Evolutionary conservation across 1,284 basidiomycete genomes (phyloP).

Genomic region (Xerocomus nothofagi): DNA sequence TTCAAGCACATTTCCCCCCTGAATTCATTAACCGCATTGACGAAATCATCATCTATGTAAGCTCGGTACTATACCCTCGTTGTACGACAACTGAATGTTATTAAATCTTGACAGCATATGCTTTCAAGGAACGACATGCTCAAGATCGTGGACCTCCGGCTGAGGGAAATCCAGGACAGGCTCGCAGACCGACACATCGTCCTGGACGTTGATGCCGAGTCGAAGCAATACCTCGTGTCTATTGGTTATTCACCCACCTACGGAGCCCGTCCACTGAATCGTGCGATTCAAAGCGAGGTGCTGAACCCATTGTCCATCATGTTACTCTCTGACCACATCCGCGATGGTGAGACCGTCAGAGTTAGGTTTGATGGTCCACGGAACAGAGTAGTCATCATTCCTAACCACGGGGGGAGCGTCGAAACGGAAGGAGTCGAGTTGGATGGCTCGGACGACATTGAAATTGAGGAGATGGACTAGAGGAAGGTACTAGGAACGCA

Average conservation of each 20-base stretch:
- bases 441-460: constrained; percentile 50
- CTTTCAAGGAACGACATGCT: constrained; percentile 74
- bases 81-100: neutral
- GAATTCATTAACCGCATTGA: constrained; percentile 94
- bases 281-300: constrained; percentile 91
- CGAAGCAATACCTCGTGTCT: constrained; percentile 82
- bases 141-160: constrained; percentile 84
- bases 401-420: constrained; percentile 72
- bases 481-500: neutral
- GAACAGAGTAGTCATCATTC: constrained; percentile 78
- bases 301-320: constrained; percentile 90
- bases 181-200: constrained; percentile 79
- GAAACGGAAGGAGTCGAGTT: constrained; percentile 48
- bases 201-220: constrained; percentile 73
- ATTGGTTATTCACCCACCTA: constrained; percentile 85
- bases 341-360: constrained; percentile 78
- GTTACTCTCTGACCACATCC: constrained; percentile 81
- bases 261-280: constrained; percentile 90
- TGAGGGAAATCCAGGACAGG: constrained; percentile 73
- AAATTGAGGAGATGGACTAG: constrained; percentile 81
- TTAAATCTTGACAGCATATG: constrained; percentile 53
- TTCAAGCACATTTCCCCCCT: constrained; percentile 85
- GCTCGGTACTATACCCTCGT: constrained; percentile 30
- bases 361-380: constrained; percentile 83
- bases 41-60: constrained; percentile 86